Percentiles rank a stretch among this genome's conserved stretches.
Evolutionary conservation across 1,139 yeast genomes (phyloP).

Genomic region (Kodamaea suecica): DNA sequence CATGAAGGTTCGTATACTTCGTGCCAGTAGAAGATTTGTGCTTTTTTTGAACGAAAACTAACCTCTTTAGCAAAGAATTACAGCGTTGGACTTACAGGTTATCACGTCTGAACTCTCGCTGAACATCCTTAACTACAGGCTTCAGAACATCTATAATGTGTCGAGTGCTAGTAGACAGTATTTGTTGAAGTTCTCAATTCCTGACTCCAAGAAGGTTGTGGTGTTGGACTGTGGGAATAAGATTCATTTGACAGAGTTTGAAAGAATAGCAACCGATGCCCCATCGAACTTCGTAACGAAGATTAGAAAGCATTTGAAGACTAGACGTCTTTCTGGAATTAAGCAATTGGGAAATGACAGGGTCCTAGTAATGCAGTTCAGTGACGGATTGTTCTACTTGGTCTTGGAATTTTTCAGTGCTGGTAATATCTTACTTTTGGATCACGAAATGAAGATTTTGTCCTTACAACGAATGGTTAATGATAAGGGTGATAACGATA

Average conservation of each 20-base stretch:
- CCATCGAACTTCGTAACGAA: constrained; percentile 87
- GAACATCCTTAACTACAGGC: constrained; percentile 59
- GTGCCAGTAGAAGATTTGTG: constrained; percentile 1
- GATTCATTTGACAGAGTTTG: constrained; percentile 73
- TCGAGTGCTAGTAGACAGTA: constrained; percentile 71
- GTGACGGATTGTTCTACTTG: constrained; percentile 73
- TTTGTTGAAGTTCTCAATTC: constrained; percentile 74
- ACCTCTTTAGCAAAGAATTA: constrained; percentile 77
- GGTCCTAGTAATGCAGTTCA: constrained; percentile 73
- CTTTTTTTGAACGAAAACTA: constrained; percentile 15
- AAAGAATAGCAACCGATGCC: constrained; percentile 72
- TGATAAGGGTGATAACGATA: constrained; percentile 60
- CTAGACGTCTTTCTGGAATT: constrained; percentile 70
- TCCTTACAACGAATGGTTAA: constrained; percentile 75
- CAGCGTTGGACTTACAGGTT: constrained; percentile 77
- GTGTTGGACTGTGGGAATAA: constrained; percentile 87
- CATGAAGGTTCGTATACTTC: not conserved
- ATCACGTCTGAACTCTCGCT: constrained; percentile 62
- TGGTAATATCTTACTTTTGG: constrained; percentile 81
- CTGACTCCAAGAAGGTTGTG: constrained; percentile 74
- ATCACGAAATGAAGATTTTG: constrained; percentile 62
- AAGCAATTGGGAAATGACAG: constrained; percentile 78
- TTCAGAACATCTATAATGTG: constrained; percentile 83
- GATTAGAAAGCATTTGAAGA: constrained; percentile 79
- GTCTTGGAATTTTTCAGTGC: constrained; percentile 93